phyloP scores from a whole-genome alignment of 495 filamentous ascomycete species.

The Penicillium lividum region DNA sequence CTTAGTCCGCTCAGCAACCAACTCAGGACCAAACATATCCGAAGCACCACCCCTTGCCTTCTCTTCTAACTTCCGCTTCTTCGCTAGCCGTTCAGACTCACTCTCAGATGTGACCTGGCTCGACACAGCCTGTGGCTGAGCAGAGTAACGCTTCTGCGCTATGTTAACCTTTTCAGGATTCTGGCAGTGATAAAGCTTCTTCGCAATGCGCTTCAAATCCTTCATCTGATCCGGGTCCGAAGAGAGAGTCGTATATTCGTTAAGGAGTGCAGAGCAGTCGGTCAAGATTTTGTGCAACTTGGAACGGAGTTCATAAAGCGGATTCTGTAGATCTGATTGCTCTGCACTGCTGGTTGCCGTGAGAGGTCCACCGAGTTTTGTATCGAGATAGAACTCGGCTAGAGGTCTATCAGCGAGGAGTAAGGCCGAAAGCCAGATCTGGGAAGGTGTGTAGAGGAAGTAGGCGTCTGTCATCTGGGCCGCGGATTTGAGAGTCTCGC shows the following conservation, averaged over 20 bases:
- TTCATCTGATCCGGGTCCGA: conserved; percentile 50
- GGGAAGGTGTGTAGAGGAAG: conserved; percentile 92
- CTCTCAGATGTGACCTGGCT: conserved; percentile 36
- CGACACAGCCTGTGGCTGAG: conserved; percentile 18
- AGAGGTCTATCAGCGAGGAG: conserved; percentile 72
- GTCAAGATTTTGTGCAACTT: conserved; percentile 47
- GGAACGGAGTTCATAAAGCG: conserved; percentile 35
- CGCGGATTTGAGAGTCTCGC: conserved; percentile 71
- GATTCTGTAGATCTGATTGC: conserved; percentile 21
- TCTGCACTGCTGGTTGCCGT: conserved; percentile 5
- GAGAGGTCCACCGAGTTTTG: conserved; percentile 59
- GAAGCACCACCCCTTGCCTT: conserved; percentile 14
- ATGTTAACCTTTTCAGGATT: conserved; percentile 63
- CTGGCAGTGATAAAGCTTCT: conserved; percentile 76
- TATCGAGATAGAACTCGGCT: conserved; percentile 67
- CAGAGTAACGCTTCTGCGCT: conserved; percentile 45
- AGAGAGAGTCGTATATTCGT: conserved; percentile 42
- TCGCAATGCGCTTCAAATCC: conserved; percentile 59
- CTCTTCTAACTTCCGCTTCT: conserved; percentile 45
- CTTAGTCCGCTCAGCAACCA: conserved; percentile 42
- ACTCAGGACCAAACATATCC: conserved; percentile 45
- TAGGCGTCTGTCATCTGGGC: conserved; percentile 89
- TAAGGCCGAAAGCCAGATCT: conserved; percentile 86
- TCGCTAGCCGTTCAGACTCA: conserved; percentile 45
- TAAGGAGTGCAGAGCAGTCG: conserved; percentile 40